These are phyloP conservation scores for Heliamphora exappendiculata DNA, from an alignment of 148 eudicot species.

Conservation along the genomic window DNA sequence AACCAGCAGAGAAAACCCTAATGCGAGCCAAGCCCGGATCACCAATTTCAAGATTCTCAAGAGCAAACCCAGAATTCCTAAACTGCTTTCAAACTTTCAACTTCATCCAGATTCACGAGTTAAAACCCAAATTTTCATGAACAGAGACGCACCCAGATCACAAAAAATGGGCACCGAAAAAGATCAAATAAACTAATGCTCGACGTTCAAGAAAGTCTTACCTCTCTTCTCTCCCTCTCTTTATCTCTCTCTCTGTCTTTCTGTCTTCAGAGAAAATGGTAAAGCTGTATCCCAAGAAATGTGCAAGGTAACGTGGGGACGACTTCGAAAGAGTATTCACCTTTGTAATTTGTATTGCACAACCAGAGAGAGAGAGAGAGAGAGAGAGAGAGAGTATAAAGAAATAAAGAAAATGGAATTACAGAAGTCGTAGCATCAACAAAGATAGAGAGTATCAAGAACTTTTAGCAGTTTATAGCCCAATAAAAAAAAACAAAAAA, in stretches of 20 bases:
- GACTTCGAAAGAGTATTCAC: slow-evolving; percentile 20
- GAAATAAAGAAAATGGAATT: not conserved
- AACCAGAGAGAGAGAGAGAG: not conserved
- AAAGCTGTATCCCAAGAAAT: slow-evolving; percentile 28
- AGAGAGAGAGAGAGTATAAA: not conserved
- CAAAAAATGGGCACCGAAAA: not conserved
- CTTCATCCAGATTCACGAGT: not conserved
- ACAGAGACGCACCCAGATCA: slow-evolving; percentile 10
- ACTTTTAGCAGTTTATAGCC: not conserved
- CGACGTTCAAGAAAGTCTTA: slow-evolving; percentile 11
- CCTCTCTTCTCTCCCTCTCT: slow-evolving; percentile 1
- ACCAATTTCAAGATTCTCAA: slow-evolving; percentile 14
- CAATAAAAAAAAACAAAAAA: not conserved
- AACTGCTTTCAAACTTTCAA: not conserved
- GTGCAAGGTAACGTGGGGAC: slow-evolving; percentile 46
- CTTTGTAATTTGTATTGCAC: not conserved
- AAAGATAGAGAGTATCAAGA: not conserved
- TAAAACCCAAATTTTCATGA: not conserved
- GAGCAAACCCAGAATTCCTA: slow-evolving; percentile 6
- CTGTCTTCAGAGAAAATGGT: slow-evolving; percentile 14
- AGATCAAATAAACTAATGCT: not conserved
- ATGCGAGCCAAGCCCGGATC: slow-evolving; percentile 39
- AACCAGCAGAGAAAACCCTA: slow-evolving; percentile 11
- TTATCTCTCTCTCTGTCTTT: not conserved
- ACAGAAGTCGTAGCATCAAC: not conserved